phyloP scores from a whole-genome alignment of 2,329 filamentous ascomycete species.

The Arthrinium phaeospermum region DNA sequence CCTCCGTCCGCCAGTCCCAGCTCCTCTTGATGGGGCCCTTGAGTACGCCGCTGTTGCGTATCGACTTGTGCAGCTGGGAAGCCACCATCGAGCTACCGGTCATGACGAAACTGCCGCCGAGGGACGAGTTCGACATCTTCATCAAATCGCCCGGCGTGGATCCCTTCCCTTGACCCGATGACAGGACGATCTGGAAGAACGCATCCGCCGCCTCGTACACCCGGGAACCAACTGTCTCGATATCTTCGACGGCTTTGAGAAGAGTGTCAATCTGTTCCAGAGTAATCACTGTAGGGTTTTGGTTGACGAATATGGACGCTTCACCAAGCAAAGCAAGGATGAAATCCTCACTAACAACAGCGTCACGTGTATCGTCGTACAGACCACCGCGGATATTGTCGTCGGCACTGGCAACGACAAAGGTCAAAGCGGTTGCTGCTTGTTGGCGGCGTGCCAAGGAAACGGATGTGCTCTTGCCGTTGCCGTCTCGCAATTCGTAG shows the following conservation, averaged over 20 bases:
- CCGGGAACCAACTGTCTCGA: slow-evolving; percentile 74
- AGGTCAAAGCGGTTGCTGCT: slow-evolving; percentile 74
- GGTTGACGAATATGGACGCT: slow-evolving; percentile 75
- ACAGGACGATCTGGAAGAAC: slow-evolving; percentile 76
- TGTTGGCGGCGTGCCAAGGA: slow-evolving; percentile 69
- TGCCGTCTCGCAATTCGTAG: slow-evolving; percentile 83
- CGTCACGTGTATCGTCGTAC: slow-evolving; percentile 80
- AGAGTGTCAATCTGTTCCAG: slow-evolving; percentile 74
- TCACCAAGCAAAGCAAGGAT: slow-evolving; percentile 85
- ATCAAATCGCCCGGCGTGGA: slow-evolving; percentile 71
- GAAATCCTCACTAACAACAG: slow-evolving; percentile 88
- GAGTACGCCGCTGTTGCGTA: slow-evolving; percentile 42
- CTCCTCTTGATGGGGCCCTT: slow-evolving; percentile 60
- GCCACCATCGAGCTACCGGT: slow-evolving; percentile 76
- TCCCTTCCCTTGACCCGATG: slow-evolving; percentile 70
- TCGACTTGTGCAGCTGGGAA: slow-evolving; percentile 65
- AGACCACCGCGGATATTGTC: slow-evolving; percentile 92
- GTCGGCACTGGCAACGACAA: slow-evolving; percentile 84
- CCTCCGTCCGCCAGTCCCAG: slow-evolving; percentile 72
- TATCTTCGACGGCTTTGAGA: slow-evolving; percentile 65
- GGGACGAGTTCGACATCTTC: slow-evolving; percentile 54
- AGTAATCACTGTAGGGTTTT: slow-evolving; percentile 60
- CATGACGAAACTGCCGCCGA: slow-evolving; percentile 67
- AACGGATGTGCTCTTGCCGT: slow-evolving; percentile 42
- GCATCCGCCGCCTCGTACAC: slow-evolving; percentile 79